Evolutionary conservation across 495 filamentous ascomycete species (phyloP).

Genomic region (Hyaloscypha variabilis): DNA sequence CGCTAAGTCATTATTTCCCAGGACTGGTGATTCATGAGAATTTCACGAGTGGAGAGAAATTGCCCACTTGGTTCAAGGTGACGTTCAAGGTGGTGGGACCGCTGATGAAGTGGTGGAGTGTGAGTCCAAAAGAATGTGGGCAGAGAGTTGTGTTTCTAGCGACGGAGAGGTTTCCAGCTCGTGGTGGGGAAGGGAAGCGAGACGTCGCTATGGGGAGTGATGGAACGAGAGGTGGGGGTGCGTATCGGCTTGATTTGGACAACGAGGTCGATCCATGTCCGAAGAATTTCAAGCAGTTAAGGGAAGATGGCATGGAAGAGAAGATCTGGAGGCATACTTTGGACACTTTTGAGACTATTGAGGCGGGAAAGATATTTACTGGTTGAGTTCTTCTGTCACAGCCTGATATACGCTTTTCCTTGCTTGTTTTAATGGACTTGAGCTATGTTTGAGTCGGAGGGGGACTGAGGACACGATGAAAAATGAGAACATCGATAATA

Average conservation of each 20-base stretch:
- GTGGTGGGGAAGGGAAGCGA: background rate
- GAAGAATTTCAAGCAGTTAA: slow-evolving; percentile 8
- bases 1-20: slow-evolving; percentile 39
- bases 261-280: background rate
- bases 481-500: too few species aligned
- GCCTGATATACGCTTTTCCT: background rate
- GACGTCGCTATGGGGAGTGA: slow-evolving; percentile 17
- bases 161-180: slow-evolving; percentile 8
- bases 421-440: background rate
- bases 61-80: slow-evolving; percentile 9
- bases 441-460: background rate
- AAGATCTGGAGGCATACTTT: slow-evolving; percentile 21
- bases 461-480: too few species aligned
- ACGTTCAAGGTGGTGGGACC: background rate
- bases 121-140: slow-evolving; percentile 12
- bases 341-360: slow-evolving; percentile 24
- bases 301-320: slow-evolving; percentile 8
- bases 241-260: slow-evolving; percentile 14
- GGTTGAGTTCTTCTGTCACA: background rate
- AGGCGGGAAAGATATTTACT: slow-evolving; percentile 19
- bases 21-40: slow-evolving; percentile 36
- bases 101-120: background rate
- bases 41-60: background rate
- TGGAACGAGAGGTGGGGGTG: slow-evolving; percentile 18
- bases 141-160: slow-evolving; percentile 21